phyloP scores from a whole-genome alignment of 164 flowering plant species.

The Litsea cubeba region DNA sequence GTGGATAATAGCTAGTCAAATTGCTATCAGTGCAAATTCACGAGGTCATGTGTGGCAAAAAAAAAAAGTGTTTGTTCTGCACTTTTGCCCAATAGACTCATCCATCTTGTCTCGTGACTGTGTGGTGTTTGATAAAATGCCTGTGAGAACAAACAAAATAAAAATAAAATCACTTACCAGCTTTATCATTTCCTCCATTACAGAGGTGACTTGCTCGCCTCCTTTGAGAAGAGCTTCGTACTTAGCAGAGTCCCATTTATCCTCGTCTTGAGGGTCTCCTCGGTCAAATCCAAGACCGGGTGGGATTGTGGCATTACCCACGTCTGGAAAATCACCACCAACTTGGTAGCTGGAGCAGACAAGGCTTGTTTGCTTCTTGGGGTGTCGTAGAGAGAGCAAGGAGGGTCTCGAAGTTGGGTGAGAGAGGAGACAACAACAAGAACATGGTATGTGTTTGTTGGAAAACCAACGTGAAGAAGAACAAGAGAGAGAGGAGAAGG shows the following conservation, averaged over 20 bases:
- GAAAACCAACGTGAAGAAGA: background rate
- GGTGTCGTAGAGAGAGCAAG: constrained; percentile 6
- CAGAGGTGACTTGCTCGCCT: constrained; percentile 93
- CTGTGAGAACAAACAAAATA: background rate
- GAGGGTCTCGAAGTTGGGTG: background rate
- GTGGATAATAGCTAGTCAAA: too few relatives aligned
- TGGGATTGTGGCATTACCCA: constrained; percentile 4
- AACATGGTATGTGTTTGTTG: background rate
- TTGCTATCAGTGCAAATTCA: too few relatives aligned
- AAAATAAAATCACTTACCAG: constrained; percentile 40
- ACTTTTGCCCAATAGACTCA: background rate
- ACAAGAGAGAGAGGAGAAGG: background rate
- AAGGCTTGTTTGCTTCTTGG: constrained; percentile 1
- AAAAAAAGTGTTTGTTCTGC: too few relatives aligned
- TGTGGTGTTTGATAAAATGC: background rate
- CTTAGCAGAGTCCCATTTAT: constrained; percentile 36
- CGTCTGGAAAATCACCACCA: constrained; percentile 26
- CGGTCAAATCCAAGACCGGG: constrained; percentile 1
- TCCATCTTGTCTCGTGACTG: background rate
- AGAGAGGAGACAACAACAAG: background rate
- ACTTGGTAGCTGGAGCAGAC: constrained; percentile 24
- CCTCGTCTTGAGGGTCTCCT: constrained; percentile 4
- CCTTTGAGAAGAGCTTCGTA: constrained; percentile 80
- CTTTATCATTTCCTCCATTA: constrained; percentile 72
- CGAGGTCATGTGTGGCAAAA: too few relatives aligned